These are phyloP conservation scores for Poronia punctata DNA, from an alignment of 495 filamentous ascomycete species.

Conservation along the genomic window DNA sequence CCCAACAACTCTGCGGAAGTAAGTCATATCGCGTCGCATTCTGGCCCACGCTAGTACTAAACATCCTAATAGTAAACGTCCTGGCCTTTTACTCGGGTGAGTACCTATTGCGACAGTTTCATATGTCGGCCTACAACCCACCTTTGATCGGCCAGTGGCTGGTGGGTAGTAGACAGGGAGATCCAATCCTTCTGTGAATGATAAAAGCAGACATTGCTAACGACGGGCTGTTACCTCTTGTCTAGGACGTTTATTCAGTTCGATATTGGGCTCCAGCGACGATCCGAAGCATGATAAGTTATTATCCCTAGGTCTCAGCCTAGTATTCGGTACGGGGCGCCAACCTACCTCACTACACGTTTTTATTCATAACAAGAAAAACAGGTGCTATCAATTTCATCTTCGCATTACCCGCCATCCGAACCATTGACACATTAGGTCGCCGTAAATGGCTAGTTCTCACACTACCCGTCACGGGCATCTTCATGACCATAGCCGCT, in stretches of 20 bases:
- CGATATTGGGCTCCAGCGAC: conserved; percentile 1
- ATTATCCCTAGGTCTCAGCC: conserved; percentile 20
- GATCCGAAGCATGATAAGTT: background rate
- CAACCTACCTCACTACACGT: background rate
- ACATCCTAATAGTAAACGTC: conserved; percentile 20
- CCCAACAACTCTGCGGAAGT: conserved; percentile 30
- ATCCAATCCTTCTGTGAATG: too few species aligned
- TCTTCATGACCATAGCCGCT: conserved; percentile 39
- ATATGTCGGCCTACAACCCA: too few species aligned
- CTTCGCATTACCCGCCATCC: conserved; percentile 63
- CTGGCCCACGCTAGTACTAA: background rate
- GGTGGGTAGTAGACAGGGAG: too few species aligned
- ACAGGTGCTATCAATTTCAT: conserved; percentile 61
- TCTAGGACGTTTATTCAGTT: conserved; percentile 18
- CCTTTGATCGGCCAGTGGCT: too few species aligned
- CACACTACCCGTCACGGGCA: conserved; percentile 63
- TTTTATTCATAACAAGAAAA: background rate
- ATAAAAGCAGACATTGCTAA: too few species aligned
- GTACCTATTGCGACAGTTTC: too few species aligned
- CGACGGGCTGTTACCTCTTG: too few species aligned
- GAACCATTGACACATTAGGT: conserved; percentile 69
- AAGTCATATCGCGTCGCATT: conserved; percentile 11
- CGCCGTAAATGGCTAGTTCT: conserved; percentile 63
- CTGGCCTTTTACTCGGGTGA: conserved; percentile 27
- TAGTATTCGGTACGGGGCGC: conserved; percentile 16